Evolutionary conservation across 1,284 basidiomycete species (phyloP).

Genomic region (Puccinia hordei): DNA sequence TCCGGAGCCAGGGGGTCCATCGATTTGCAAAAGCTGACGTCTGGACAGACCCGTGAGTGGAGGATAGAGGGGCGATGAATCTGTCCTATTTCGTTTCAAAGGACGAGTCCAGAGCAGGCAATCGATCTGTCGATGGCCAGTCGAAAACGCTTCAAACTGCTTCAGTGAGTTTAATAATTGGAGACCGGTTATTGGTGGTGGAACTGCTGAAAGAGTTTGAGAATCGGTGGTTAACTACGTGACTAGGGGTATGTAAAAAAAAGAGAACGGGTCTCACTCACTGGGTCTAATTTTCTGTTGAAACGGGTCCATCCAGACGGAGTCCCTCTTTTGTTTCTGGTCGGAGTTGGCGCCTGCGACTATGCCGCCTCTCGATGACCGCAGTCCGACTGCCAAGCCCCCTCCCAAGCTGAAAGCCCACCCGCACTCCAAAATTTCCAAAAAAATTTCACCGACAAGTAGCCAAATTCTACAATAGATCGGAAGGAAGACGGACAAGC

Average conservation of each 20-base stretch:
- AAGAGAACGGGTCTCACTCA: too few relatives aligned
- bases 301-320: too few relatives aligned
- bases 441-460: too few relatives aligned
- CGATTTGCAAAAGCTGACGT: conserved; percentile 34
- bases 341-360: too few relatives aligned
- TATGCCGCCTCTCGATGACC: too few relatives aligned
- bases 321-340: too few relatives aligned
- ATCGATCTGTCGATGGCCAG: conserved; percentile 18
- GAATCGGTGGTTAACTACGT: too few relatives aligned
- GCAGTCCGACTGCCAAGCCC: too few relatives aligned
- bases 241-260: too few relatives aligned
- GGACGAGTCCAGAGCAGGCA: conserved; percentile 7
- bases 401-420: too few relatives aligned
- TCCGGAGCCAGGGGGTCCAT: conserved; percentile 39
- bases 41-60: conserved; percentile 10
- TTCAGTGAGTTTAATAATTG: conserved; percentile 25
- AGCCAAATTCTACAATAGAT: not conserved
- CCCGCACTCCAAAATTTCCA: too few relatives aligned
- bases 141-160: conserved; percentile 12
- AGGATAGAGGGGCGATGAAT: not conserved
- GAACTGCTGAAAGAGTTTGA: not conserved
- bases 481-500: not conserved
- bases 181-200: conserved; percentile 28
- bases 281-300: too few relatives aligned
- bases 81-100: conserved; percentile 19